phyloP scores from a whole-genome alignment of 768 basidiomycete genomes.

The Russula abietina region DNA sequence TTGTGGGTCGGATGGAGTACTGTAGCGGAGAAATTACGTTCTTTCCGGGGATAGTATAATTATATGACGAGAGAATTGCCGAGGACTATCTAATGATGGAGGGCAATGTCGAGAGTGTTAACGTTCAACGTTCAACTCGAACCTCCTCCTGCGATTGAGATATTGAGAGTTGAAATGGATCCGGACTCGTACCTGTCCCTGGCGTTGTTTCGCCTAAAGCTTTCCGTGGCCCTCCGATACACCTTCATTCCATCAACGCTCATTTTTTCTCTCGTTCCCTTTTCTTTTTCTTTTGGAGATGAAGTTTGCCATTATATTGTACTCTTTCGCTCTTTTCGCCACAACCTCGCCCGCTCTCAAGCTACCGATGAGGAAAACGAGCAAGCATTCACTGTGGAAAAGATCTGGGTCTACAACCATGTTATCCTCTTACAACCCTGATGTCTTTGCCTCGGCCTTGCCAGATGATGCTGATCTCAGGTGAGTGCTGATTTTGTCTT shows the following conservation, averaged over 20 bases:
- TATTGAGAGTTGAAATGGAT: no score
- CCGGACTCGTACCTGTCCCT: no score
- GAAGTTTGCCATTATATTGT: slow-evolving; percentile 36
- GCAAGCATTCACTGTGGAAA: slow-evolving; percentile 32
- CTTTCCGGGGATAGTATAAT: not conserved
- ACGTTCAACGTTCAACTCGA: no score
- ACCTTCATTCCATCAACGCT: slow-evolving; percentile 21
- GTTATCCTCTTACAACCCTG: slow-evolving; percentile 26
- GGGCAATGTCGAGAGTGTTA: no score
- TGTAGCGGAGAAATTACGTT: not conserved
- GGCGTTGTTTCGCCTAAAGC: no score
- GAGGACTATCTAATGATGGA: no score
- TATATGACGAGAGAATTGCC: not conserved
- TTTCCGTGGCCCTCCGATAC: not conserved
- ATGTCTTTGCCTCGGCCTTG: slow-evolving; percentile 30
- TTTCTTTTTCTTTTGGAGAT: slow-evolving; percentile 33
- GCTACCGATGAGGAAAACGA: slow-evolving; percentile 44
- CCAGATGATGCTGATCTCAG: slow-evolving; percentile 33
- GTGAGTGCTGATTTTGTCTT: slow-evolving; percentile 31
- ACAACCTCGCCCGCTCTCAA: slow-evolving; percentile 41
- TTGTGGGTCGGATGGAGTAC: slow-evolving; percentile 9
- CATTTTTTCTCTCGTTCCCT: slow-evolving; percentile 25
- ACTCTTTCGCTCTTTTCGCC: slow-evolving; percentile 37
- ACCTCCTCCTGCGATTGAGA: no score
- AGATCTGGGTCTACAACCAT: slow-evolving; percentile 33